A percentile compares a stretch with the other conserved stretches of the same genome.
Conservation (phyloP, 2,329 filamentous ascomycete genomes). For the Penicillium sp. region DNA sequence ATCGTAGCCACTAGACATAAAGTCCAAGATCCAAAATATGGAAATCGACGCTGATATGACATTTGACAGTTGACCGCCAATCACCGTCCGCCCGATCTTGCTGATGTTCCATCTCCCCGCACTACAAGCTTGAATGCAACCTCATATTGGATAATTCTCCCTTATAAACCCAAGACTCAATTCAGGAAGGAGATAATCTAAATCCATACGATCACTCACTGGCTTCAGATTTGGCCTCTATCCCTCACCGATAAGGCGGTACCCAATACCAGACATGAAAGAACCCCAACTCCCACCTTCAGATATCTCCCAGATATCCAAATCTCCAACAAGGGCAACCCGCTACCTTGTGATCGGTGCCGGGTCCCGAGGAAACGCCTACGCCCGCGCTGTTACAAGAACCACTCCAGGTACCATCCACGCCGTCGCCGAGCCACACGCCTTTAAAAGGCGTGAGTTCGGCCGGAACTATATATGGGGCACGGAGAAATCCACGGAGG, state of each 20-base stretch:
- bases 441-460: slow-evolving; percentile 72
- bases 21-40: not conserved
- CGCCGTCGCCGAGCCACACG: slow-evolving; percentile 77
- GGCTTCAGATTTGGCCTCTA: not conserved
- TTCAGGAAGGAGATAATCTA: not conserved
- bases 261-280: slow-evolving; percentile 16
- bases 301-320: not conserved
- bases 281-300: slow-evolving; percentile 14
- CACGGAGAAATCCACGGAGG: slow-evolving; percentile 44
- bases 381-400: slow-evolving; percentile 66
- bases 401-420: slow-evolving; percentile 68
- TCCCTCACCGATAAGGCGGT: not conserved
- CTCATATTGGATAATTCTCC: not conserved
- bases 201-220: not conserved
- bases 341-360: slow-evolving; percentile 79
- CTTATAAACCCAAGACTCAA: not conserved
- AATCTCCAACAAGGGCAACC: slow-evolving; percentile 27
- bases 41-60: not conserved
- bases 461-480: slow-evolving; percentile 74
- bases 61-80: not conserved
- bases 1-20: not conserved
- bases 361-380: slow-evolving; percentile 73
- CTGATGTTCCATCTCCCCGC: slow-evolving; percentile 13
- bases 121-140: slow-evolving; percentile 1
- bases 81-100: slow-evolving; percentile 7